Evolutionary conservation across 352 stramenopile species (phyloP).

Genomic region (Phytopythium vexans): DNA sequence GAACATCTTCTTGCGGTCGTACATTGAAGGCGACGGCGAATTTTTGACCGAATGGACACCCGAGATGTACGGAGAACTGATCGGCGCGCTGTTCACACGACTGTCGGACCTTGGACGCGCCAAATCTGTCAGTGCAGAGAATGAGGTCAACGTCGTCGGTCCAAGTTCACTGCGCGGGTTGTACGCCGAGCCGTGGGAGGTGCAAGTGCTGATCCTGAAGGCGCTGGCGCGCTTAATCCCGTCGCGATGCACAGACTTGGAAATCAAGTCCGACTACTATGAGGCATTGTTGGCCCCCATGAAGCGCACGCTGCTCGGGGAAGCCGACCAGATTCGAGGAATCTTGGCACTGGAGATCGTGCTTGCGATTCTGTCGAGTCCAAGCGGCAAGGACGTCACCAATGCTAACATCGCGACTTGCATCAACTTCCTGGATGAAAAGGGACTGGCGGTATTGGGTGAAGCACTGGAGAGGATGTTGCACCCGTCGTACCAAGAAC

Average conservation of each 20-base stretch:
- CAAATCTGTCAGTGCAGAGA: constrained; percentile 32
- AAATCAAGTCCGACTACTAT: constrained; percentile 56
- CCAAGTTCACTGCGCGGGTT: constrained; percentile 2
- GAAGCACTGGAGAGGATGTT: constrained; percentile 72
- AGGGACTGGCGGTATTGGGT: constrained; percentile 42
- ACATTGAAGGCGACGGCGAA: constrained; percentile 74
- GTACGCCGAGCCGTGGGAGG: constrained; percentile 55
- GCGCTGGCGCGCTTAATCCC: constrained; percentile 62
- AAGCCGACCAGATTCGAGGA: constrained; percentile 74
- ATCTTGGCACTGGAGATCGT: constrained; percentile 73
- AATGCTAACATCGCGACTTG: constrained; percentile 56
- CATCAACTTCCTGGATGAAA: constrained; percentile 50
- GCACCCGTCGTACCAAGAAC: constrained; percentile 61
- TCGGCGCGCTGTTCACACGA: constrained; percentile 59
- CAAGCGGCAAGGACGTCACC: constrained; percentile 16
- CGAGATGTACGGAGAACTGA: constrained; percentile 65
- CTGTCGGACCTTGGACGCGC: constrained; percentile 43
- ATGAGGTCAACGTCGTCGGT: neutral
- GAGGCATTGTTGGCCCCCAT: constrained; percentile 61
- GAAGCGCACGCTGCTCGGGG: constrained; percentile 56
- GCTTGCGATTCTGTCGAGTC: constrained; percentile 48
- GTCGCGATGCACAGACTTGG: constrained; percentile 43
- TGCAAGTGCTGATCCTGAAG: constrained; percentile 80
- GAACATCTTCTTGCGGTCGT: constrained; percentile 80
- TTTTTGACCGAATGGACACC: constrained; percentile 76